Percentiles rank a stretch among this genome's conserved stretches.
Conservation (phyloP, 371 early-diverging fungal species). For the Blakeslea trispora region DNA sequence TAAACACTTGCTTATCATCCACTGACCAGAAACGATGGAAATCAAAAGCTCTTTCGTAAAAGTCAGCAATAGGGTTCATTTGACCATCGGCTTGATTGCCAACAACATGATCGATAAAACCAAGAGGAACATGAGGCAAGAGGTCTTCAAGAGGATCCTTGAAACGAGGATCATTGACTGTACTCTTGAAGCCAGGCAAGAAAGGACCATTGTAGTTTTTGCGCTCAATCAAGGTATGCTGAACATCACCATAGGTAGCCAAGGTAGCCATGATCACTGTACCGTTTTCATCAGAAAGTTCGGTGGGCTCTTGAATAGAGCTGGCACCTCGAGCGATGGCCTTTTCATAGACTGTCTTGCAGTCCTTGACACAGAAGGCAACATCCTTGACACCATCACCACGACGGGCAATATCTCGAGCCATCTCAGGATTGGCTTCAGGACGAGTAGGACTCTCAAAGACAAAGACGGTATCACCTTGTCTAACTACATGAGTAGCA, state of each 20-base stretch:
- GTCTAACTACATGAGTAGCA: constrained; percentile 84
- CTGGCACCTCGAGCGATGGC: constrained; percentile 90
- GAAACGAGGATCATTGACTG: constrained; percentile 37
- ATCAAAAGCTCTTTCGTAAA: constrained; percentile 84
- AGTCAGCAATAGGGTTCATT: constrained; percentile 87
- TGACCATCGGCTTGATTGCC: constrained; percentile 93
- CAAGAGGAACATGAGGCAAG: constrained; percentile 65
- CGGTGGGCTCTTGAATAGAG: constrained; percentile 83
- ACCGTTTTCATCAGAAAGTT: constrained; percentile 82
- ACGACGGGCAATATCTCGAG: constrained; percentile 75
- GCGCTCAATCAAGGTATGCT: constrained; percentile 93
- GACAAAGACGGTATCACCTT: constrained; percentile 81
- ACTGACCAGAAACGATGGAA: constrained; percentile 99
- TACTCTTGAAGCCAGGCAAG: constrained; percentile 78
- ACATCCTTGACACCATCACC: constrained; percentile 97
- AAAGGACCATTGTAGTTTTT: constrained; percentile 83
- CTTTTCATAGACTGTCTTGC: constrained; percentile 71
- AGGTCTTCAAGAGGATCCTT: constrained; percentile 69
- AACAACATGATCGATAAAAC: constrained; percentile 91
- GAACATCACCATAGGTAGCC: constrained; percentile 90
- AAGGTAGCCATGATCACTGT: constrained; percentile 91
- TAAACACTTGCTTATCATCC: constrained; percentile 95
- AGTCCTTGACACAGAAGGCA: constrained; percentile 91
- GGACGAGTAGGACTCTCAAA: constrained; percentile 93
- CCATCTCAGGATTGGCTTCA: constrained; percentile 67